Percentiles rank a stretch among this genome's conserved stretches.
Evolutionary conservation across 257 asterid species (phyloP).

Genomic region (Lavandula angustifolia): DNA sequence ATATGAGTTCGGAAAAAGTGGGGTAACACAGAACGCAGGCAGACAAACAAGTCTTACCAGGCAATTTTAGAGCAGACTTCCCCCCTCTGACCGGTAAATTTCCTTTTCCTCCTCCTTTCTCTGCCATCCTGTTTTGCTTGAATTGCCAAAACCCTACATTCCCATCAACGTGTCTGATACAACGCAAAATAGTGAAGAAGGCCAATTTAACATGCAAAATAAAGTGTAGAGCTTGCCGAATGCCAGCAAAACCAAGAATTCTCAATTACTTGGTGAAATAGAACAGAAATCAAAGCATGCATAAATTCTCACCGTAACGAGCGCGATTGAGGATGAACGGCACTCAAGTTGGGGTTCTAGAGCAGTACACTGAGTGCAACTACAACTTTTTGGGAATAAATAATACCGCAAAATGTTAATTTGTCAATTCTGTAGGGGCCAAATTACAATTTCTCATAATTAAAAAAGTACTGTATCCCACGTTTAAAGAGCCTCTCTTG

Average conservation of each 20-base stretch:
- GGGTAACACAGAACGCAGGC: neutral
- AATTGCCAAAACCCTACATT: conserved; percentile 27
- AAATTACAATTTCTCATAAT: conserved; percentile 17
- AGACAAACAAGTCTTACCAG: conserved; percentile 29
- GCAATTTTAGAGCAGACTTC: conserved; percentile 42
- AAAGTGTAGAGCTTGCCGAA: conserved; percentile 5
- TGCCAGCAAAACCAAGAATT: neutral
- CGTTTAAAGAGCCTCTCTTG: conserved; percentile 9
- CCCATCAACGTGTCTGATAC: neutral
- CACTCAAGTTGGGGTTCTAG: conserved; percentile 31
- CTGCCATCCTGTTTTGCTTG: conserved; percentile 36
- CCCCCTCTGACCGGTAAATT: conserved; percentile 40
- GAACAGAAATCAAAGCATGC: conserved; percentile 27
- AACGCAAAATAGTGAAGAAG: neutral
- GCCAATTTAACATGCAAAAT: conserved; percentile 28
- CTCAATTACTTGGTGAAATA: conserved; percentile 11
- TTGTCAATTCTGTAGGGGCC: conserved; percentile 22
- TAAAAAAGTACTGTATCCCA: neutral
- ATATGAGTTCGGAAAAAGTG: neutral
- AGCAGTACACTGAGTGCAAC: conserved; percentile 23
- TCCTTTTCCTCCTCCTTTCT: conserved; percentile 50
- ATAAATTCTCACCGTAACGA: conserved; percentile 29
- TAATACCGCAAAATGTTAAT: neutral
- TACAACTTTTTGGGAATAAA: conserved; percentile 20
- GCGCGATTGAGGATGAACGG: conserved; percentile 17